phyloP scores from a whole-genome alignment of 805 yeast species.

The Metschnikowia corniflorae region DNA sequence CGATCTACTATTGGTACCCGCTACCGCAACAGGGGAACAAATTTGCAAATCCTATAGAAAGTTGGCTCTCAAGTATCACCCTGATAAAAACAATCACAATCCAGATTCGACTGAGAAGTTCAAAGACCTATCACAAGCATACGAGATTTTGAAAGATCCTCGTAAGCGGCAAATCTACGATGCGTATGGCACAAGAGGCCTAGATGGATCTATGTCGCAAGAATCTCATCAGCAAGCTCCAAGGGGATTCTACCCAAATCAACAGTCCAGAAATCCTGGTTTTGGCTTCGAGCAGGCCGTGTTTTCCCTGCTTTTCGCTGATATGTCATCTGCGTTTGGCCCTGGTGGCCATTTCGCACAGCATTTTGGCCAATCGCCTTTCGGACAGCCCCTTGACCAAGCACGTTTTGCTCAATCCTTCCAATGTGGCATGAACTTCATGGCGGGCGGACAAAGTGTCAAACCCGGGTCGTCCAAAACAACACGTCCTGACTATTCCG shows the following conservation, averaged over 20 bases:
- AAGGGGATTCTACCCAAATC: conserved; percentile 1
- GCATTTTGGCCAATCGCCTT: not conserved
- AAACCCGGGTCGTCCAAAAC: conserved; percentile 2
- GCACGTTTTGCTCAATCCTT: conserved; percentile 6
- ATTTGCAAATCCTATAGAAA: conserved; percentile 40
- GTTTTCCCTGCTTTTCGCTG: conserved; percentile 37
- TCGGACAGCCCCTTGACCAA: not conserved
- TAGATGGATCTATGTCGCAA: conserved; percentile 25
- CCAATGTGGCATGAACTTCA: conserved; percentile 3
- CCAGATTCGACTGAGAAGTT: conserved; percentile 51
- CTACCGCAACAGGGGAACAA: conserved; percentile 34
- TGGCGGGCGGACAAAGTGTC: not conserved
- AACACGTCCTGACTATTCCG: conserved; percentile 12
- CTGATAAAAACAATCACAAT: conserved; percentile 56
- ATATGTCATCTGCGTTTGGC: conserved; percentile 28
- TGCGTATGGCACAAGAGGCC: conserved; percentile 45
- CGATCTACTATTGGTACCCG: conserved; percentile 32
- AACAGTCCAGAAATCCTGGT: conserved; percentile 4
- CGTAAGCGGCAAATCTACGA: conserved; percentile 50
- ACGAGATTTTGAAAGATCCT: conserved; percentile 54
- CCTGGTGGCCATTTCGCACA: conserved; percentile 5
- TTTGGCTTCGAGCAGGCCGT: conserved; percentile 18
- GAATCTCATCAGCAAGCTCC: conserved; percentile 2
- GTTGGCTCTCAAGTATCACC: conserved; percentile 53
- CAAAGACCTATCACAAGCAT: conserved; percentile 63